Evolutionary conservation across 345 rosid genomes (phyloP).

Genomic region (Lepidium aucheri): DNA sequence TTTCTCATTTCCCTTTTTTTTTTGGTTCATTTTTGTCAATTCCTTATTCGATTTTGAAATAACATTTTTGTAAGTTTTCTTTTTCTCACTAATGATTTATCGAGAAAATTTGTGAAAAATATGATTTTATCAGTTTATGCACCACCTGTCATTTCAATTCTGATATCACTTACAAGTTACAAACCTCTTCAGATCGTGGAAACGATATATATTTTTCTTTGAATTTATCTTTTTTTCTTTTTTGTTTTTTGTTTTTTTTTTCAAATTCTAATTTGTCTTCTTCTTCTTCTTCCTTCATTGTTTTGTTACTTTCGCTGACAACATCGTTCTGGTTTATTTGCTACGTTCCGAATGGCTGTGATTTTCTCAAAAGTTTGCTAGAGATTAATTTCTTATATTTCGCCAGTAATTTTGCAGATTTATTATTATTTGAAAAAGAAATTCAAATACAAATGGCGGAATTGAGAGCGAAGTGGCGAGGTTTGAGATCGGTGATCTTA

Average conservation of each 20-base stretch:
- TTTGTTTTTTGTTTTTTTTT: too few relatives aligned
- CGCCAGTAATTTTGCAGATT: too few relatives aligned
- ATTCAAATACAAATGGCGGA: constrained; percentile 35
- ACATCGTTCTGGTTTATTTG: too few relatives aligned
- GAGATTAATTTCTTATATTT: too few relatives aligned
- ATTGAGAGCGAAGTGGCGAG: constrained; percentile 33
- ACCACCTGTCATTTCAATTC: background rate
- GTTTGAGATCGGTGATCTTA: constrained; percentile 30
- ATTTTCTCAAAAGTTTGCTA: too few relatives aligned
- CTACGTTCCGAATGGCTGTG: too few relatives aligned
- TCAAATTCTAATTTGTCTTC: background rate
- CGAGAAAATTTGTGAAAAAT: background rate
- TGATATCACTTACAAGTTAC: background rate
- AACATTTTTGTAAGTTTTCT: too few relatives aligned
- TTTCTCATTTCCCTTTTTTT: too few relatives aligned
- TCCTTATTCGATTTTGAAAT: too few relatives aligned
- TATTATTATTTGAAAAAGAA: too few relatives aligned
- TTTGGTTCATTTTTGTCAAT: too few relatives aligned
- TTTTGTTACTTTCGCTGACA: background rate
- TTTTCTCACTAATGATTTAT: background rate
- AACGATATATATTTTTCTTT: background rate
- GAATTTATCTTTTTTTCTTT: background rate
- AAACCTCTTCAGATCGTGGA: background rate
- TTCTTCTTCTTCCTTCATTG: background rate
- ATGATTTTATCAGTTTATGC: background rate